phyloP scores from a whole-genome alignment of 352 stramenopile genomes.

The Globisporangium alternatum region DNA sequence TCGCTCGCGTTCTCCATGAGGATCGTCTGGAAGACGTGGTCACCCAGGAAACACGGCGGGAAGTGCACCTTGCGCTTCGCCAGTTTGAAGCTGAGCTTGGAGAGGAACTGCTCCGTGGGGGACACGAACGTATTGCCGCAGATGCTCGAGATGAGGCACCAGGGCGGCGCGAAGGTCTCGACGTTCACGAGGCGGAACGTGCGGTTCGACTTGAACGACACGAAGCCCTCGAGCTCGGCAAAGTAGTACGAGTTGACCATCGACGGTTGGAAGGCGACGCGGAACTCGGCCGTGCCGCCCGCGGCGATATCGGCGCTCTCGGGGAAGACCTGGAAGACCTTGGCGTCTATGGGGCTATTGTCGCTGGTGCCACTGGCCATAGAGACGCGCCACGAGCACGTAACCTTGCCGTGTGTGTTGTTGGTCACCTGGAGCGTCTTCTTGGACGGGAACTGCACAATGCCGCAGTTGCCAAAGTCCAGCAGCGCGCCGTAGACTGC shows the following conservation, averaged over 20 bases:
- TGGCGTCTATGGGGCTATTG: background rate
- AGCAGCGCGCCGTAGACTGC: conserved; percentile 40
- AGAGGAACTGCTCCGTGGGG: conserved; percentile 82
- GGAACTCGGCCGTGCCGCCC: conserved; percentile 72
- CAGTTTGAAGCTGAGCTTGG: conserved; percentile 72
- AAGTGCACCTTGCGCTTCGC: conserved; percentile 70
- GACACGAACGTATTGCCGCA: conserved; percentile 88
- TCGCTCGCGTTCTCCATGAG: conserved; percentile 86
- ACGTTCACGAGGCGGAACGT: conserved; percentile 94
- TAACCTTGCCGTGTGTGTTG: conserved; percentile 86
- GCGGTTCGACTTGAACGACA: conserved; percentile 91
- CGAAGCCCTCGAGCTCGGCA: conserved; percentile 84
- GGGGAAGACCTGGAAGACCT: conserved; percentile 74
- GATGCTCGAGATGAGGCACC: conserved; percentile 71
- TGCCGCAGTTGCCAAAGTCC: conserved; percentile 76
- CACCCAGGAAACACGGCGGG: conserved; percentile 84
- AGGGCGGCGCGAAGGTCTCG: conserved; percentile 89
- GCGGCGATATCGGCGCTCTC: conserved; percentile 74
- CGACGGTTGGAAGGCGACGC: conserved; percentile 76
- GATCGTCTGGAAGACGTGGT: conserved; percentile 89
- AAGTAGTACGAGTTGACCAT: conserved; percentile 88
- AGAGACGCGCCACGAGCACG: conserved; percentile 66
- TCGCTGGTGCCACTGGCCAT: conserved; percentile 19
- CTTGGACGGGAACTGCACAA: conserved; percentile 58
- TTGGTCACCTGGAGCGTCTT: conserved; percentile 82